Conservation (phyloP, 2,329 filamentous ascomycete genomes). For the Colletotrichum viniferum region DNA sequence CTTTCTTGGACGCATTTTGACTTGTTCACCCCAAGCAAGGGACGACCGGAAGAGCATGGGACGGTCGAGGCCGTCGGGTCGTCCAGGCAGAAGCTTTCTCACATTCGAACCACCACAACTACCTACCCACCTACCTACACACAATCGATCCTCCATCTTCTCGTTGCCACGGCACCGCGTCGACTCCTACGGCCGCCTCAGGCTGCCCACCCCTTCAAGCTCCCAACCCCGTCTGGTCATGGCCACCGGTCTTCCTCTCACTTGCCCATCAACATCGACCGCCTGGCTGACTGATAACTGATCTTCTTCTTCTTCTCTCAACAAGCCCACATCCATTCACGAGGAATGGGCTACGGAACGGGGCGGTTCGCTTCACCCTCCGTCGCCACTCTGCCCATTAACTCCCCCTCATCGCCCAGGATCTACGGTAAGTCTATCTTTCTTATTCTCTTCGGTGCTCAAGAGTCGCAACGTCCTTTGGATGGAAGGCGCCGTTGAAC, state of each 20-base stretch:
- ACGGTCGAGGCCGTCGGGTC: accelerated
- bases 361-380: neutral
- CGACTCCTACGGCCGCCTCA: neutral
- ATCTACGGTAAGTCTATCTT: neutral
- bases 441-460: neutral
- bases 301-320: neutral
- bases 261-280: neutral
- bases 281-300: neutral
- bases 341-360: neutral
- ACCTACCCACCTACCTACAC: neutral
- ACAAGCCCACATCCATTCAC: neutral
- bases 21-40: neutral
- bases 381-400: neutral
- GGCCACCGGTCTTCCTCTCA: neutral
- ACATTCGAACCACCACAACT: neutral
- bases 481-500: neutral
- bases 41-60: neutral
- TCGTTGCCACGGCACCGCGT: neutral
- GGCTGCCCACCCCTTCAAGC: neutral
- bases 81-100: neutral
- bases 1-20: neutral
- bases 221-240: neutral
- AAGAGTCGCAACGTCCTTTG: neutral
- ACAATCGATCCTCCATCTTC: neutral
- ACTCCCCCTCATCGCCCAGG: neutral